Conservation (phyloP, 148 eudicot species). For the Vaccinium myrtillus region DNA sequence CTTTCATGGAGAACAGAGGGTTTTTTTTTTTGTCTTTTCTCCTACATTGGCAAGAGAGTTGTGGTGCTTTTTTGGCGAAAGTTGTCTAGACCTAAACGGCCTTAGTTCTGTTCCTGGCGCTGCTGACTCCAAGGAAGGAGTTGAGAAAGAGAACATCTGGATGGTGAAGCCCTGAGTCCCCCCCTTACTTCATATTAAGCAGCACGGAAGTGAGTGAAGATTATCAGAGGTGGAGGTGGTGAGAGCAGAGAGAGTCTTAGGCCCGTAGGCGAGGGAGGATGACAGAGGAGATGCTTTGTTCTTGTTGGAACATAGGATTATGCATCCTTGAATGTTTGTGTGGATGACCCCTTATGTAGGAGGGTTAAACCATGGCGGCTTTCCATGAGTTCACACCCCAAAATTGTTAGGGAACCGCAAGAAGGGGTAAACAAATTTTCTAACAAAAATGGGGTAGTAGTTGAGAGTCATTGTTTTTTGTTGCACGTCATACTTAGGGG, state of each 20-base stretch:
- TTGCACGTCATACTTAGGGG: background rate
- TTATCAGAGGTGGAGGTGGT: background rate
- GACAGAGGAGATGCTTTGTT: background rate
- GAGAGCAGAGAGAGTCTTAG: background rate
- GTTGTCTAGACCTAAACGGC: background rate
- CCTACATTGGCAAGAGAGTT: background rate
- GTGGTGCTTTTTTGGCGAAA: background rate
- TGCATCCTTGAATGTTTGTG: background rate
- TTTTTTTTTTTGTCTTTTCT: background rate
- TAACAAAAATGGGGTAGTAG: background rate
- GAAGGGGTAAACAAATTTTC: background rate
- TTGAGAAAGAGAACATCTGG: background rate
- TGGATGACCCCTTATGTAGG: background rate
- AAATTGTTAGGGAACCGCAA: background rate
- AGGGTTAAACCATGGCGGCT: background rate
- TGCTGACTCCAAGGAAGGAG: background rate
- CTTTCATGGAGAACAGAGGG: background rate
- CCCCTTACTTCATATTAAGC: background rate
- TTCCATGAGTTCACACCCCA: background rate
- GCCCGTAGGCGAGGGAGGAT: background rate
- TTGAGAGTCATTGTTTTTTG: background rate
- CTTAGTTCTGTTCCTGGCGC: background rate
- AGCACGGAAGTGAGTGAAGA: background rate
- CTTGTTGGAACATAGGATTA: background rate
- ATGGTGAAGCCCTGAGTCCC: conserved; percentile 2